Percentiles rank a stretch among this genome's conserved stretches.
phyloP scores from a whole-genome alignment of 352 stramenopile species.

The Globisporangium rhizosaccharum region DNA sequence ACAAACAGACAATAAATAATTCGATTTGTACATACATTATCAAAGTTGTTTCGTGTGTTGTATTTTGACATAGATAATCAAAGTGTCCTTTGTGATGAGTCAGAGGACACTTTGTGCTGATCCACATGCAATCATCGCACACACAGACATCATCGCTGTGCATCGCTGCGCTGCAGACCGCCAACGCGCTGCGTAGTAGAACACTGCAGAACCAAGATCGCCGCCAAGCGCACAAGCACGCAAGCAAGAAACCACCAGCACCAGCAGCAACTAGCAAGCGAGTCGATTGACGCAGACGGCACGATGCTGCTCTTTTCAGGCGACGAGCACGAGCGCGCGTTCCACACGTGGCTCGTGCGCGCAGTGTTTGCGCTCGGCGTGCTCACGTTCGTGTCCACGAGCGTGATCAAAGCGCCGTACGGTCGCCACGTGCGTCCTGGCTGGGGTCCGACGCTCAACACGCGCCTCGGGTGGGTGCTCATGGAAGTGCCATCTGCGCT shows the following conservation, averaged over 20 bases:
- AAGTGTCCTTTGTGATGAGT: no score
- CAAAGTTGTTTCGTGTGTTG: no score
- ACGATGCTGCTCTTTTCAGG: conserved; percentile 13
- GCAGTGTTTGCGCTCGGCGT: conserved; percentile 50
- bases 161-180: no score
- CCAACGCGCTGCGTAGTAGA: no score
- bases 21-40: no score
- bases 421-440: conserved; percentile 42
- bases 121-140: no score
- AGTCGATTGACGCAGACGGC: background rate
- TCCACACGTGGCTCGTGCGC: conserved; percentile 47
- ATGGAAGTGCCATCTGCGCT: conserved; percentile 71
- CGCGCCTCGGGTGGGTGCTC: conserved; percentile 57
- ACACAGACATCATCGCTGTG: no score
- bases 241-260: background rate
- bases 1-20: no score
- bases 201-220: no score
- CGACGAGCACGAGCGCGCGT: conserved; percentile 28
- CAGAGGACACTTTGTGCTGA: no score
- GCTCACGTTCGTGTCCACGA: conserved; percentile 43
- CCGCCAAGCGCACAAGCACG: no score
- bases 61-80: no score
- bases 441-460: conserved; percentile 54
- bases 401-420: conserved; percentile 58
- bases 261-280: background rate